A percentile compares a stretch with the other conserved stretches of the same genome.
phyloP scores from a whole-genome alignment of 2,329 filamentous ascomycete genomes.

The Diaporthe longicolla region DNA sequence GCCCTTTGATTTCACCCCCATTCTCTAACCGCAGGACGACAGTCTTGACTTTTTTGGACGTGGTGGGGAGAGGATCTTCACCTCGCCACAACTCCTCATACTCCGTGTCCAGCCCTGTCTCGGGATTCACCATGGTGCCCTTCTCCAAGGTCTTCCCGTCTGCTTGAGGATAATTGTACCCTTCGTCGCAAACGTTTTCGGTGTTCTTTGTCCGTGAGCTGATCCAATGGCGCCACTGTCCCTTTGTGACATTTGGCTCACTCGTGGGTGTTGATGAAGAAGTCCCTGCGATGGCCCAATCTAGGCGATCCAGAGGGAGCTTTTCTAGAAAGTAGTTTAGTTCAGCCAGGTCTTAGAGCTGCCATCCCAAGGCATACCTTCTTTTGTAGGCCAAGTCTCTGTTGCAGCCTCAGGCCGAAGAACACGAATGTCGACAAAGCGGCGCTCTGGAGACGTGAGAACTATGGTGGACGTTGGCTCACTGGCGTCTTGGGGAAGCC shows the following conservation, averaged over 20 bases:
- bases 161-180: background rate
- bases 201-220: slow-evolving; percentile 2
- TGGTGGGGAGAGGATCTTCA: background rate
- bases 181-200: background rate
- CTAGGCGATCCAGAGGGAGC: slow-evolving; percentile 5
- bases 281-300: slow-evolving; percentile 4
- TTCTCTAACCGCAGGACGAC: background rate
- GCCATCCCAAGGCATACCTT: background rate
- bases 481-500: slow-evolving; percentile 2
- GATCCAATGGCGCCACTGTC: slow-evolving; percentile 2
- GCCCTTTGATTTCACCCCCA: background rate
- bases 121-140: slow-evolving; percentile 4
- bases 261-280: slow-evolving; percentile 7
- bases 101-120: slow-evolving; percentile 4
- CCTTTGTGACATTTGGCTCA: background rate
- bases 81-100: slow-evolving; percentile 3
- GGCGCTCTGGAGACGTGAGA: slow-evolving; percentile 5
- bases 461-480: slow-evolving; percentile 11
- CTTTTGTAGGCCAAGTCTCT: background rate
- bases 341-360: background rate
- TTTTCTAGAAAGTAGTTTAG: background rate
- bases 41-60: background rate
- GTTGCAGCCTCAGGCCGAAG: background rate
- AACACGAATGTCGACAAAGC: background rate
- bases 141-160: slow-evolving; percentile 6